Conservation (phyloP, 441 rosid species). For the Cnidoscolus chayamansa region DNA sequence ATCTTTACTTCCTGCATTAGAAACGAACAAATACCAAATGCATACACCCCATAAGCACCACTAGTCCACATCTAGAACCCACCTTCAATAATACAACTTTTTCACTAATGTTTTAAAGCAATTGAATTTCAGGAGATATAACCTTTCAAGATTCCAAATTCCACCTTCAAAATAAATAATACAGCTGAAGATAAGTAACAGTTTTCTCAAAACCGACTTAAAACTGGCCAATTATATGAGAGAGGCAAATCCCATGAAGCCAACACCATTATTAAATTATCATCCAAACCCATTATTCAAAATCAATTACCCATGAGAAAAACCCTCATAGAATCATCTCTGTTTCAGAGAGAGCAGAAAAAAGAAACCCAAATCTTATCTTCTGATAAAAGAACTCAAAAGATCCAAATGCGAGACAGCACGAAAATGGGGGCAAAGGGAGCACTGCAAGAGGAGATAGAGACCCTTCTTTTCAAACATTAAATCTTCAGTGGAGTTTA, state of each 20-base stretch:
- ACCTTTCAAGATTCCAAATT: constrained; percentile 19
- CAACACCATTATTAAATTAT: constrained; percentile 23
- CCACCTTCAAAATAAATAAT: constrained; percentile 9
- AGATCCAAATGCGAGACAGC: constrained; percentile 44
- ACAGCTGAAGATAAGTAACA: constrained; percentile 19
- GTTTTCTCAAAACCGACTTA: constrained; percentile 1
- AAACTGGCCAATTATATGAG: not conserved
- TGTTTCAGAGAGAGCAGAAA: constrained; percentile 6
- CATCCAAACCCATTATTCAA: constrained; percentile 29
- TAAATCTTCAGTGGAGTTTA: constrained; percentile 53
- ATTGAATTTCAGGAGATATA: constrained; percentile 15
- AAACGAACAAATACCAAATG: constrained; percentile 21
- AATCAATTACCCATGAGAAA: constrained; percentile 30
- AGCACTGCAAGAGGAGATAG: constrained; percentile 38
- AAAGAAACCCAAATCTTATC: constrained; percentile 26
- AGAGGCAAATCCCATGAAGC: constrained; percentile 21
- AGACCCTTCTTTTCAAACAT: constrained; percentile 33
- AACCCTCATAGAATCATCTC: constrained; percentile 21
- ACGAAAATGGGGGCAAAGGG: constrained; percentile 36
- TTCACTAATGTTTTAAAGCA: not conserved
- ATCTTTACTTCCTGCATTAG: constrained; percentile 19
- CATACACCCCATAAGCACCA: constrained; percentile 18
- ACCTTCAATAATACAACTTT: not conserved
- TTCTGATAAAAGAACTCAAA: constrained; percentile 16
- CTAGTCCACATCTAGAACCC: constrained; percentile 16